A percentile compares a stretch with the other conserved stretches of the same genome.
Conservation (phyloP, 371 early-diverging fungal genomes). For the Coemansia sp. region DNA sequence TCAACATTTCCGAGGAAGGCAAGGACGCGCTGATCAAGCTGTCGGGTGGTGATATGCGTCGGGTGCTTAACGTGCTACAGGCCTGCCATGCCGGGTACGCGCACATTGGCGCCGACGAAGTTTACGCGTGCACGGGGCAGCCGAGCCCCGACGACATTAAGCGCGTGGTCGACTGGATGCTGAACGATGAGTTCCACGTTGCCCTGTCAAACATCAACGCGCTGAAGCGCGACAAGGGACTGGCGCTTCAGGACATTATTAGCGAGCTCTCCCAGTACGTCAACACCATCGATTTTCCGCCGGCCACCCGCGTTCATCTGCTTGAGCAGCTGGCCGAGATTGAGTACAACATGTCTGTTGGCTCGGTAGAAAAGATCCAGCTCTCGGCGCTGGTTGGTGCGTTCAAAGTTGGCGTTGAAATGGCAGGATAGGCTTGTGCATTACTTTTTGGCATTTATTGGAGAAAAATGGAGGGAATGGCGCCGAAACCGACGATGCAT, state of each 20-base stretch:
- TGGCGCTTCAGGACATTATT: conserved; percentile 88
- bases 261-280: conserved; percentile 69
- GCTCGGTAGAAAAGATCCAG: conserved; percentile 82
- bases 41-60: conserved; percentile 96
- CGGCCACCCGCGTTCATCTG: conserved; percentile 63
- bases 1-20: conserved; percentile 81
- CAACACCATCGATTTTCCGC: conserved; percentile 66
- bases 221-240: conserved; percentile 78
- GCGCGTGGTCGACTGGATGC: conserved; percentile 74
- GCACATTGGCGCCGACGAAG: conserved; percentile 71
- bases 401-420: conserved; percentile 72
- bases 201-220: conserved; percentile 69
- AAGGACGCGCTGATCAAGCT: conserved; percentile 75
- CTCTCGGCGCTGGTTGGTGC: conserved; percentile 76
- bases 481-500: too few species aligned
- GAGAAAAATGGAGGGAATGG: neutral
- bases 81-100: conserved; percentile 83
- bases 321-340: conserved; percentile 82
- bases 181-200: conserved; percentile 76
- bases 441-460: neutral
- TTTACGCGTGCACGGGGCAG: conserved; percentile 90
- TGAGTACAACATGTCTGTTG: conserved; percentile 82
- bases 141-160: conserved; percentile 89
- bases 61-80: conserved; percentile 92
- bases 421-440: conserved; percentile 48